Evolutionary conservation across 176 grass and related monocot species (phyloP).

Genomic region (Bolboschoenus planiculmis): DNA sequence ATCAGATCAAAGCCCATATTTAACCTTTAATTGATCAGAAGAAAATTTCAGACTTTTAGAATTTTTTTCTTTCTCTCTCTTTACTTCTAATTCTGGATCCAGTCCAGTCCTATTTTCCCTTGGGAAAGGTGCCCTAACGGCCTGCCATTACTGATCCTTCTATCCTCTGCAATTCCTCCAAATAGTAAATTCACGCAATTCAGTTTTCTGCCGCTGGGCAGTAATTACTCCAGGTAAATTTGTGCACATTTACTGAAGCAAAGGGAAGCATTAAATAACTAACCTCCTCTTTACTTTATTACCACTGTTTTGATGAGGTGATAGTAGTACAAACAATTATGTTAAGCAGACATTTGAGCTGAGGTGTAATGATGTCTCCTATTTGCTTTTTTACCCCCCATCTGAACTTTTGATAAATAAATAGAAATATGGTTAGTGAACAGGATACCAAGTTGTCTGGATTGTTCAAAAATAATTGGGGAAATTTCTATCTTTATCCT

Average conservation of each 20-base stretch:
- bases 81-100: neutral
- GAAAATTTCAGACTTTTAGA: neutral
- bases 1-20: constrained; percentile 3
- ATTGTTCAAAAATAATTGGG: neutral
- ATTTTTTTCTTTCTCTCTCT: neutral
- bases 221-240: neutral
- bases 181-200: neutral
- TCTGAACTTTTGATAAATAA: neutral
- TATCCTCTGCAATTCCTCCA: neutral
- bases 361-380: constrained; percentile 1
- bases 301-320: neutral
- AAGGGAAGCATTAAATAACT: neutral
- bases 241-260: neutral
- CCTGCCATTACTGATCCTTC: neutral
- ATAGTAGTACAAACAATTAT: neutral
- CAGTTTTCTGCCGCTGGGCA: neutral
- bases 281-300: neutral
- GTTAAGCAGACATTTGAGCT: neutral
- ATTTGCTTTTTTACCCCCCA: neutral
- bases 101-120: neutral
- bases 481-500: neutral
- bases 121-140: constrained; percentile 23
- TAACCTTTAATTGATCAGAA: neutral
- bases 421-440: constrained; percentile 4
- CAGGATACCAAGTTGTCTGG: neutral